These are phyloP conservation scores for Isatis lusitanica DNA, from an alignment of 441 rosid genomes.

Conservation along the genomic window DNA sequence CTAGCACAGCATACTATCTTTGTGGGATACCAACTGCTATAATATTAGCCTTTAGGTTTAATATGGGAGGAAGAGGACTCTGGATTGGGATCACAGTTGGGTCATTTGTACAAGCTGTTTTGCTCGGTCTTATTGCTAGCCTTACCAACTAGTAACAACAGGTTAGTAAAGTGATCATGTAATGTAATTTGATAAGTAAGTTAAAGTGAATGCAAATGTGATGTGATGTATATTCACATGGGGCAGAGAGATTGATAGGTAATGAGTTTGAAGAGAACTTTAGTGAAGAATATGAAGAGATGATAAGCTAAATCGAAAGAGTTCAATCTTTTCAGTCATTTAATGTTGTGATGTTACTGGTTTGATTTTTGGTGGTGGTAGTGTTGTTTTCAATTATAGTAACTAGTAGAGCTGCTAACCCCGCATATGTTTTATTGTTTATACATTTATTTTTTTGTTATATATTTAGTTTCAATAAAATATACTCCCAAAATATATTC, in stretches of 20 bases:
- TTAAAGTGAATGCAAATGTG: not conserved
- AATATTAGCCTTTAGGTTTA: constrained; percentile 43
- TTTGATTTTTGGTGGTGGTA: no score
- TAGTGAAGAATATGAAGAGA: constrained; percentile 18
- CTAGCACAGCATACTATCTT: constrained; percentile 51
- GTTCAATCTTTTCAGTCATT: not conserved
- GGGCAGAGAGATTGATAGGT: constrained; percentile 31
- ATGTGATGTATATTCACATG: not conserved
- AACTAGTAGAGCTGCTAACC: no score
- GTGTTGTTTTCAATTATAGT: no score
- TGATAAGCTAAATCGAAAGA: not conserved
- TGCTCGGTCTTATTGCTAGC: constrained; percentile 41
- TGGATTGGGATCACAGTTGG: constrained; percentile 65
- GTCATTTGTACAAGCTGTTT: constrained; percentile 39
- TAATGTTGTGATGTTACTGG: constrained; percentile 9
- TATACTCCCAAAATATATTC: no score
- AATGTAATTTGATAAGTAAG: not conserved
- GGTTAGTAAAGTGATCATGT: constrained; percentile 38
- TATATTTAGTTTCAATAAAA: no score
- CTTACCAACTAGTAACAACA: constrained; percentile 53
- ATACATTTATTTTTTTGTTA: no score
- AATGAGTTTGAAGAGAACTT: constrained; percentile 22
- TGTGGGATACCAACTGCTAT: constrained; percentile 55
- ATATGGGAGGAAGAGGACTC: constrained; percentile 47
- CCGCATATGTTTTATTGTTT: no score